Percentiles rank a stretch among this genome's conserved stretches.
phyloP scores from a whole-genome alignment of 768 basidiomycete genomes.

The Russula foetens region DNA sequence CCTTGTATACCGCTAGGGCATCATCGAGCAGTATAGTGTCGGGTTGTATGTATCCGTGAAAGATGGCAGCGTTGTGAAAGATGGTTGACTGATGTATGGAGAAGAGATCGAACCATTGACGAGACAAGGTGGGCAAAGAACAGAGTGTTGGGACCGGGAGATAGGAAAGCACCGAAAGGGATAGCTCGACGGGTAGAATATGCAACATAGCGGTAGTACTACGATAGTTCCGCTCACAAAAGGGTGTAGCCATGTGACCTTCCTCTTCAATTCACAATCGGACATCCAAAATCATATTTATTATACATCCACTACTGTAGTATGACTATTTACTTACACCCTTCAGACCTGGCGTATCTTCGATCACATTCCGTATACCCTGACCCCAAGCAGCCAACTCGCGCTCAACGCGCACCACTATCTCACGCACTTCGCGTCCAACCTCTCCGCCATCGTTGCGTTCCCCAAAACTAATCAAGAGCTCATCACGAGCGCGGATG shows the following conservation, averaged over 20 bases:
- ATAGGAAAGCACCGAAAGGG: constrained; percentile 41
- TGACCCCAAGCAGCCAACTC: constrained; percentile 66
- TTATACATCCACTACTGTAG: too few species aligned
- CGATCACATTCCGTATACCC: constrained; percentile 48
- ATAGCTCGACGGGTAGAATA: constrained; percentile 49
- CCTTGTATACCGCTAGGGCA: constrained; percentile 26
- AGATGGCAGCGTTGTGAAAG: constrained; percentile 49
- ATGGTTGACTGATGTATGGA: constrained; percentile 39
- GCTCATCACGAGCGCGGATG: constrained; percentile 48
- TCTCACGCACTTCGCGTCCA: constrained; percentile 52
- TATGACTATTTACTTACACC: neutral
- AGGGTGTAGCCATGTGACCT: too few species aligned
- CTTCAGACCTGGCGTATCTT: constrained; percentile 31
- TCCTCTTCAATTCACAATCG: too few species aligned
- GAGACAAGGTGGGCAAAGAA: constrained; percentile 33
- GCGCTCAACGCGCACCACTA: constrained; percentile 54
- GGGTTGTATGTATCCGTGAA: constrained; percentile 39
- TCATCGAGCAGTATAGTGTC: constrained; percentile 26
- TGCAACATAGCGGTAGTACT: constrained; percentile 28
- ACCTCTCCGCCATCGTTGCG: constrained; percentile 64
- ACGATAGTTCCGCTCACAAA: too few species aligned
- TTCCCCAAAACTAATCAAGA: constrained; percentile 65
- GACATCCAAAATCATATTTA: too few species aligned
- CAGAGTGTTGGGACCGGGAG: constrained; percentile 41
- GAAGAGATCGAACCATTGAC: constrained; percentile 41